Conservation (phyloP, 495 filamentous ascomycete species). For the Tuber indicum region DNA sequence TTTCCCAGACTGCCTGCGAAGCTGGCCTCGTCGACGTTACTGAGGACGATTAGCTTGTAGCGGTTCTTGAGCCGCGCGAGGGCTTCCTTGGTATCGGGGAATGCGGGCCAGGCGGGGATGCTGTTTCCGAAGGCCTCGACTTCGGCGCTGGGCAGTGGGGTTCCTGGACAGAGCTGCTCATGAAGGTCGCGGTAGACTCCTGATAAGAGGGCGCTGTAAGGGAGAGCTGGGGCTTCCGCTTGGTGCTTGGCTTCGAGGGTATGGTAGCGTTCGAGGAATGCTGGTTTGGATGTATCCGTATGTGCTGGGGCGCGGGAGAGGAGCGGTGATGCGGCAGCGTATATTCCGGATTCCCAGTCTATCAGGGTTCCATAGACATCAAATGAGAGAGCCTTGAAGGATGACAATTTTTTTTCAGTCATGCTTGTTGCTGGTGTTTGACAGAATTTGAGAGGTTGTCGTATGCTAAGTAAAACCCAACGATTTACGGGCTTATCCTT, state of each 20-base stretch:
- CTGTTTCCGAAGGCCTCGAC: slow-evolving; percentile 49
- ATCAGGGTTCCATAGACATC: slow-evolving; percentile 80
- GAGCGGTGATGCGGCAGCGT: slow-evolving; percentile 40
- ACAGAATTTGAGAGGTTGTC: neutral
- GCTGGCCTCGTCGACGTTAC: slow-evolving; percentile 62
- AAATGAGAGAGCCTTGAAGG: slow-evolving; percentile 54
- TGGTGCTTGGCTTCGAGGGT: slow-evolving; percentile 49
- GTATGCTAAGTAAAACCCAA: neutral
- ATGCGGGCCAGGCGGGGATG: slow-evolving; percentile 58
- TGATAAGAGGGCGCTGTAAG: slow-evolving; percentile 55
- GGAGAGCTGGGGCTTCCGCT: slow-evolving; percentile 48
- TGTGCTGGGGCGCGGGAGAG: slow-evolving; percentile 45
- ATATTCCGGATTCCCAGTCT: slow-evolving; percentile 34
- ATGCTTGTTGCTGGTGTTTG: neutral
- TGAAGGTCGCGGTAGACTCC: slow-evolving; percentile 50
- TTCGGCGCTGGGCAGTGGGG: slow-evolving; percentile 41
- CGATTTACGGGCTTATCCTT: neutral
- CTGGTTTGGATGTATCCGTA: slow-evolving; percentile 43
- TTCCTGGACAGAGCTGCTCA: slow-evolving; percentile 42
- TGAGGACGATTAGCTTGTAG: slow-evolving; percentile 65
- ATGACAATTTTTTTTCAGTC: neutral
- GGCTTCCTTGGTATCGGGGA: slow-evolving; percentile 58
- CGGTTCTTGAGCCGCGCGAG: slow-evolving; percentile 52
- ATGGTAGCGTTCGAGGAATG: slow-evolving; percentile 43
- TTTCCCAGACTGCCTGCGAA: slow-evolving; percentile 53